A percentile compares a stretch with the other conserved stretches of the same genome.
These are phyloP conservation scores for Letharia columbiana DNA, from an alignment of 495 filamentous ascomycete genomes.

Conservation along the genomic window DNA sequence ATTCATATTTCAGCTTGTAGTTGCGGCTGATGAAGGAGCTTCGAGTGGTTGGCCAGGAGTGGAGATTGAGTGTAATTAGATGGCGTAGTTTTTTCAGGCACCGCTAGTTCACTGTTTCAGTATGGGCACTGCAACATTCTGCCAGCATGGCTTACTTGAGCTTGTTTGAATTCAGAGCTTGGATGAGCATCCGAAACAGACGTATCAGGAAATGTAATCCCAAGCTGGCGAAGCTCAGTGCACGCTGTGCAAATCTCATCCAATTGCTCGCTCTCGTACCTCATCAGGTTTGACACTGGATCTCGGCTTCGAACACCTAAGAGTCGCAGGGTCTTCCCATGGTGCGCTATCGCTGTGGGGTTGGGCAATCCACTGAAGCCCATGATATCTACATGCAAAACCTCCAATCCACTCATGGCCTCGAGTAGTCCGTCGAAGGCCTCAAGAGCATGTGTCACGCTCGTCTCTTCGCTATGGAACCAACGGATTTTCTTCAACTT, in stretches of 20 bases:
- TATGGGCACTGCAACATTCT: neutral
- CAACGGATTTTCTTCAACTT: conserved; percentile 14
- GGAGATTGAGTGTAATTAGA: conserved; percentile 12
- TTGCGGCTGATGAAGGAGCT: conserved; percentile 11
- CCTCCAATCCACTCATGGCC: conserved; percentile 9
- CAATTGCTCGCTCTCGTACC: conserved; percentile 17
- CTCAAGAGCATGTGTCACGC: conserved; percentile 13
- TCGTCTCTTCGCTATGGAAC: conserved; percentile 14
- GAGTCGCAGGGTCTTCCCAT: conserved; percentile 13
- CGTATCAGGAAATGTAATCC: conserved; percentile 16
- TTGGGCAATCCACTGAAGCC: conserved; percentile 8
- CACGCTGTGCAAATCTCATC: conserved; percentile 17
- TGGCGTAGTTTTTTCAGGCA: conserved; percentile 14
- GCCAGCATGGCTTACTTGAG: neutral
- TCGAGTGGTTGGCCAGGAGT: conserved; percentile 14
- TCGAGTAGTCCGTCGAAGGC: conserved; percentile 18
- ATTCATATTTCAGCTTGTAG: conserved; percentile 8
- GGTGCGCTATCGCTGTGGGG: conserved; percentile 10
- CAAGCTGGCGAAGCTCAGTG: conserved; percentile 15
- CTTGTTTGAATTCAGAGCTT: conserved; percentile 9
- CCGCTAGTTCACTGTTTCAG: neutral
- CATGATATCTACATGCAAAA: conserved; percentile 14
- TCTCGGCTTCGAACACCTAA: conserved; percentile 12
- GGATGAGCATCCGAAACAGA: conserved; percentile 13
- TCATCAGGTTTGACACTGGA: neutral